These are phyloP conservation scores for Pulveroboletus sp. DNA, from an alignment of 768 basidiomycete genomes.

Conservation along the genomic window DNA sequence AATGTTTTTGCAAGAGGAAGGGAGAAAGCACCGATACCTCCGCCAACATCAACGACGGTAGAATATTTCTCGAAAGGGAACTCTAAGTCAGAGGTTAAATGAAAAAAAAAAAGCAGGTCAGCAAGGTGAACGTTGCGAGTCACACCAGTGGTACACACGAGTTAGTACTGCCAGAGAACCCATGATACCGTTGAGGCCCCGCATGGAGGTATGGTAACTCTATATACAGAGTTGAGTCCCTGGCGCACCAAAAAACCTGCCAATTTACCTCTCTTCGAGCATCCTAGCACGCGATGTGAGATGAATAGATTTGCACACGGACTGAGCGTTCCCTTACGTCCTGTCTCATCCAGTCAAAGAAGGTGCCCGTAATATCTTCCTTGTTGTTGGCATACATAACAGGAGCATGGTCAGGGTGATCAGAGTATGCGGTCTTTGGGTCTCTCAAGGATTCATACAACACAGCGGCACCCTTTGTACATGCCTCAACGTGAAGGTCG, in stretches of 20 bases:
- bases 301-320: neutral
- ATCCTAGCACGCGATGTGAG: conserved; percentile 8
- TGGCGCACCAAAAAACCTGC: neutral
- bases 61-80: conserved; percentile 31
- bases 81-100: conserved; percentile 14
- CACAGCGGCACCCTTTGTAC: conserved; percentile 15
- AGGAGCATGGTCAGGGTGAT: conserved; percentile 19
- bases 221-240: neutral
- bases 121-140: neutral
- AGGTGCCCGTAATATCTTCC: conserved; percentile 16
- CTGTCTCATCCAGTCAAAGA: conserved; percentile 23
- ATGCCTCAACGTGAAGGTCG: conserved; percentile 15
- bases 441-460: conserved; percentile 29
- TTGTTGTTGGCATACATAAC: conserved; percentile 19
- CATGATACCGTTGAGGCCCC: conserved; percentile 20
- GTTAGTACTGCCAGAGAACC: conserved; percentile 22
- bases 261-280: conserved; percentile 17
- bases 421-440: conserved; percentile 12
- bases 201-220: conserved; percentile 25
- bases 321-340: conserved; percentile 12
- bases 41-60: conserved; percentile 33
- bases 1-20: conserved; percentile 27
- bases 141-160: conserved; percentile 7
- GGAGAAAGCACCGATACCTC: conserved; percentile 30
- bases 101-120: no score